Evolutionary conservation across 2,329 filamentous ascomycete genomes (phyloP).

Genomic region (Capronia epimyces): DNA sequence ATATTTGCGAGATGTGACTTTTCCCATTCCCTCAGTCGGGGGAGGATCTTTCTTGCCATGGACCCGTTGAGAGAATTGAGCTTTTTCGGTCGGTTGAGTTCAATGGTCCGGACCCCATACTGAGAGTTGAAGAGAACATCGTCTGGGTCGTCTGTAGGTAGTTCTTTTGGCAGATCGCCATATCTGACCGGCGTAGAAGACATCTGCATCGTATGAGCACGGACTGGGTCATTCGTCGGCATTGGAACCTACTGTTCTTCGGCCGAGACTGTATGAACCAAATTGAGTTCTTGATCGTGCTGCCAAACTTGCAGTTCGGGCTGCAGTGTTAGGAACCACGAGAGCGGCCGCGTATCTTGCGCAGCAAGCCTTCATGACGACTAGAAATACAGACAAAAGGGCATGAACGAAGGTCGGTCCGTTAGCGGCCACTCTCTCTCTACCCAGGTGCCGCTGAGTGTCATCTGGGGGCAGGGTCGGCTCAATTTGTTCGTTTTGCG

Average conservation of each 20-base stretch:
- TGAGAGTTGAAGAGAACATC: constrained; percentile 89
- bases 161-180: constrained; percentile 44
- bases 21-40: constrained; percentile 84
- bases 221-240: neutral
- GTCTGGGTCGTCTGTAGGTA: constrained; percentile 66
- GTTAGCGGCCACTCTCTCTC: neutral
- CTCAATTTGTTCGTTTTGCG: neutral
- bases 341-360: constrained; percentile 25
- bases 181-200: constrained; percentile 30
- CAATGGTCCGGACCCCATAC: constrained; percentile 84
- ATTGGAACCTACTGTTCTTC: constrained; percentile 13
- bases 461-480: neutral
- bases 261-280: constrained; percentile 5
- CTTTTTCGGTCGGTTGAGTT: constrained; percentile 89
- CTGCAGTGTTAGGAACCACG: constrained; percentile 12
- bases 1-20: constrained; percentile 93
- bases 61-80: constrained; percentile 88
- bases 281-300: constrained; percentile 13
- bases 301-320: constrained; percentile 8
- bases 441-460: neutral
- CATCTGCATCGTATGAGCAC: constrained; percentile 37
- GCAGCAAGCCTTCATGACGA: constrained; percentile 28
- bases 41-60: constrained; percentile 92
- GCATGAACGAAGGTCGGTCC: neutral
- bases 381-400: neutral